Base-by-base conservation (phyloP, 805 yeast species). In the Candida railenensis region DNA sequence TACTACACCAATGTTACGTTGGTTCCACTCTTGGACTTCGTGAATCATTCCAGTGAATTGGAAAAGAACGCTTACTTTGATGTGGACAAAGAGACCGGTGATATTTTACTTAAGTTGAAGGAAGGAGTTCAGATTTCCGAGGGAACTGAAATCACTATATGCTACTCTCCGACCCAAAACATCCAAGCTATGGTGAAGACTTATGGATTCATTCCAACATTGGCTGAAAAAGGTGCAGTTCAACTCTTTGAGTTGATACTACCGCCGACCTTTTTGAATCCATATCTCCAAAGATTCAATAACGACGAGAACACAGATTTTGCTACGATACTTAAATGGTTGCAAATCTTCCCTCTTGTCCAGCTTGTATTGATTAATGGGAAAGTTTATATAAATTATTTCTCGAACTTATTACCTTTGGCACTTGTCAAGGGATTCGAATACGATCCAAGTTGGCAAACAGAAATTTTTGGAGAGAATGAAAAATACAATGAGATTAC, bases 11-110 rank as follows among this genome's bases (percentile, higher is more conserved):
- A 78, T 42, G 71, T 82, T 0, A 76, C 87, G 0, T 58, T 85
- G 45, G 87, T 85, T 0, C 90, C 92, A 1, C 49, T 82, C 1
- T 54, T 85, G 25, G 92, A 85, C 60, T 85, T 79, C 69, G 86
- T 77, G 4, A 85, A 85, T 58, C 92, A 85, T 57, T 63, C 67
- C 37, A 69, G 67, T 47, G 37, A 43, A 1, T 61, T 58, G 18
- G 34, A 53, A 22, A 65, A 67, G 40, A 83, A 82, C 59, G 78
- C 86, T 0, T 73, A 67, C 52, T 85, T 83, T 62, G 92, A 77
- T 36, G 83, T 83, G 1, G 76, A 75, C 42, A 72, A 67, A n/a
- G 73, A 68, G 2, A 61, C 67, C 34, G 62, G 63, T 7, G 66
- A 73, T 15, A 59, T 75, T 3, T 58, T 78, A 83, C 89, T 96